Evolutionary conservation across 805 yeast species (phyloP).

Genomic region (Saturnispora dispora): DNA sequence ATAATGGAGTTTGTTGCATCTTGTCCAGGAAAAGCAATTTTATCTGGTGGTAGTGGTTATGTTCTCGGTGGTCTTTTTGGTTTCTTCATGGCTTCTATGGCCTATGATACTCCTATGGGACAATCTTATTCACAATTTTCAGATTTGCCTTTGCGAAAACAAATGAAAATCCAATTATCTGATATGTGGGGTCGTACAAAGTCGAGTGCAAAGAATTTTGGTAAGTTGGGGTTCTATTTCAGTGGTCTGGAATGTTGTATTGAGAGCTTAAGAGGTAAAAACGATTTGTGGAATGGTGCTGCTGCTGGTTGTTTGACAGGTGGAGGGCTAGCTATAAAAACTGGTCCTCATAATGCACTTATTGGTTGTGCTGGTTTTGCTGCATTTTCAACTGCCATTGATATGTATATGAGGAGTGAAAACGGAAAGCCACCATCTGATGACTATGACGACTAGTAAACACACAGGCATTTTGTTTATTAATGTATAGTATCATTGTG

Average conservation of each 20-base stretch:
- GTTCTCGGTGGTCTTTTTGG: conserved; percentile 95
- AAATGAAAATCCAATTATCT: conserved; percentile 78
- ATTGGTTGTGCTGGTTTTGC: conserved; percentile 98
- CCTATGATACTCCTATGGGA: conserved; percentile 74
- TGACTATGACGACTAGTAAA: conserved; percentile 61
- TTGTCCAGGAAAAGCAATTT: conserved; percentile 88
- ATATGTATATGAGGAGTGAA: conserved; percentile 77
- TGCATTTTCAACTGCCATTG: conserved; percentile 85
- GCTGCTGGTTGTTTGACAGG: conserved; percentile 96
- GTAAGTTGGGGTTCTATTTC: conserved; percentile 83
- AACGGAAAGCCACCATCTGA: conserved; percentile 74
- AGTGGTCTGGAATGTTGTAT: conserved; percentile 89
- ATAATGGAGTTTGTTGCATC: conserved; percentile 82
- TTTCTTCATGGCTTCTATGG: conserved; percentile 83
- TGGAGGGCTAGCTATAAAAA: conserved; percentile 84
- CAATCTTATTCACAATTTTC: conserved; percentile 38
- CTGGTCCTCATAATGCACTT: conserved; percentile 88
- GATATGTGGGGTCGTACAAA: conserved; percentile 91
- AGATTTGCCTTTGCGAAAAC: conserved; percentile 86
- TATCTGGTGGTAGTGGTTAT: conserved; percentile 92
- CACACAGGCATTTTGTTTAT: neutral
- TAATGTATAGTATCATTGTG: neutral
- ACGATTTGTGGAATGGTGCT: conserved; percentile 85
- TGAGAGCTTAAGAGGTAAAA: conserved; percentile 80
- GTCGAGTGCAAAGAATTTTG: conserved; percentile 87